Evolutionary conservation across 2,329 filamentous ascomycete species (phyloP).

Genomic region (Colletotrichum kahawae): DNA sequence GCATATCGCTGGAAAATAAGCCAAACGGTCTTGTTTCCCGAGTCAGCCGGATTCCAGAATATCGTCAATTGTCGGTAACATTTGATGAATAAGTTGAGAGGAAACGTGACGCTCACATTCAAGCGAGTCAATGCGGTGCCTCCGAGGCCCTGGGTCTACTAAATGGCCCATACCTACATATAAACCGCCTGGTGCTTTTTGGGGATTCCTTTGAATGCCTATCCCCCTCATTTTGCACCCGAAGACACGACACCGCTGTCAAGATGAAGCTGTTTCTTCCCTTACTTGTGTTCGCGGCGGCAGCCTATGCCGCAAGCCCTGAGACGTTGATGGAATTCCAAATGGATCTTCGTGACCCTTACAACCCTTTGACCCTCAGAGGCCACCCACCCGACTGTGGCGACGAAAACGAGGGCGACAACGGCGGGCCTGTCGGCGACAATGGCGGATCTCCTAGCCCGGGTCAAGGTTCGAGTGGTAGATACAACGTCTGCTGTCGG

Average conservation of each 20-base stretch:
- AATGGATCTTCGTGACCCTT: neutral
- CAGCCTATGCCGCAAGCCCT: neutral
- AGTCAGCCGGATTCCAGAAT: neutral
- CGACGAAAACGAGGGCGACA: neutral
- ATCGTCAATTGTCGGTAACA: neutral
- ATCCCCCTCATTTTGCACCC: neutral
- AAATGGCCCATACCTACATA: neutral
- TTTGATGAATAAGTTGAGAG: neutral
- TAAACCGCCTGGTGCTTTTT: neutral
- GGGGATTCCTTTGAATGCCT: accelerated
- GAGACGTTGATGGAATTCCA: neutral
- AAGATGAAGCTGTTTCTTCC: neutral
- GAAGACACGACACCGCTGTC: accelerated
- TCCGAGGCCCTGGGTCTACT: neutral
- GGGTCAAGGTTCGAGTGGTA: neutral
- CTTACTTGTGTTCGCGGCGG: neutral
- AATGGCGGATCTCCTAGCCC: neutral
- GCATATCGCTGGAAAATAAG: neutral
- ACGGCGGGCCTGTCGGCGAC: neutral
- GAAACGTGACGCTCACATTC: neutral
- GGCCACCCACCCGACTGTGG: neutral
- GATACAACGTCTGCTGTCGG: neutral
- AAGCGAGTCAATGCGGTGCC: neutral
- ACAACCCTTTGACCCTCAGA: neutral
- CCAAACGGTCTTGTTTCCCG: neutral